Evolutionary conservation across 768 basidiomycete genomes (phyloP).

Genomic region (Leccinum uliginosum): DNA sequence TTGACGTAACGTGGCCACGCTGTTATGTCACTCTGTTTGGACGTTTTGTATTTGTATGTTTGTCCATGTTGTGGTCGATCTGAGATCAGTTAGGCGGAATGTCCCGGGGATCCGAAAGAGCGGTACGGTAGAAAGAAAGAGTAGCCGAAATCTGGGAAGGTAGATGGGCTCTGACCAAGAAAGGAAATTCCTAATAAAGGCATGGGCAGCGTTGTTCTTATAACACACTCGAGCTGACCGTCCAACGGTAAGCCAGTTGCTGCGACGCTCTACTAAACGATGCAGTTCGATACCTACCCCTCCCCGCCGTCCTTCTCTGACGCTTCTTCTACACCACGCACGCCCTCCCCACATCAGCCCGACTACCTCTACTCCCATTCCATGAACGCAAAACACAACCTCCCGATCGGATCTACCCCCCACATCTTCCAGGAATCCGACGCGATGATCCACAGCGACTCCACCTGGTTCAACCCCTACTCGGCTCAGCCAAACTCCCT

Average conservation of each 20-base stretch:
- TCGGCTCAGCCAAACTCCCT: conserved; percentile 44
- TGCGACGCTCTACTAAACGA: conserved; percentile 24
- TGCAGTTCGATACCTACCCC: conserved; percentile 62
- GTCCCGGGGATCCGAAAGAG: conserved; percentile 31
- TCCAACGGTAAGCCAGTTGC: conserved; percentile 14
- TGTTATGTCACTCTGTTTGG: conserved; percentile 28
- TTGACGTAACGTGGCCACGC: conserved; percentile 33
- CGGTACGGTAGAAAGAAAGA: conserved; percentile 34
- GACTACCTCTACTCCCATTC: conserved; percentile 28
- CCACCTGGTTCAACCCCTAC: conserved; percentile 32
- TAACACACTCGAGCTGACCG: conserved; percentile 25
- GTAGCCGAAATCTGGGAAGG: conserved; percentile 36
- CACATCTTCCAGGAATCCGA: conserved; percentile 47
- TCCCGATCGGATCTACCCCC: conserved; percentile 41
- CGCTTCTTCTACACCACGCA: conserved; percentile 64
- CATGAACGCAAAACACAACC: conserved; percentile 35
- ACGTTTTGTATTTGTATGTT: conserved; percentile 6
- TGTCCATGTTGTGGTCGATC: conserved; percentile 15
- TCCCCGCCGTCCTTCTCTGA: conserved; percentile 52
- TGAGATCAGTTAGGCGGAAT: conserved; percentile 30
- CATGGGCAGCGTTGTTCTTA: conserved; percentile 31
- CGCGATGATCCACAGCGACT: conserved; percentile 36
- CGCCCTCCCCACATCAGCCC: conserved; percentile 58
- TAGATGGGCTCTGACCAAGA: conserved; percentile 21
- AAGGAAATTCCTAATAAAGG: conserved; percentile 24